Evolutionary conservation across 2,329 filamentous ascomycete species (phyloP).

Genomic region (Taxawa tesnikishii): DNA sequence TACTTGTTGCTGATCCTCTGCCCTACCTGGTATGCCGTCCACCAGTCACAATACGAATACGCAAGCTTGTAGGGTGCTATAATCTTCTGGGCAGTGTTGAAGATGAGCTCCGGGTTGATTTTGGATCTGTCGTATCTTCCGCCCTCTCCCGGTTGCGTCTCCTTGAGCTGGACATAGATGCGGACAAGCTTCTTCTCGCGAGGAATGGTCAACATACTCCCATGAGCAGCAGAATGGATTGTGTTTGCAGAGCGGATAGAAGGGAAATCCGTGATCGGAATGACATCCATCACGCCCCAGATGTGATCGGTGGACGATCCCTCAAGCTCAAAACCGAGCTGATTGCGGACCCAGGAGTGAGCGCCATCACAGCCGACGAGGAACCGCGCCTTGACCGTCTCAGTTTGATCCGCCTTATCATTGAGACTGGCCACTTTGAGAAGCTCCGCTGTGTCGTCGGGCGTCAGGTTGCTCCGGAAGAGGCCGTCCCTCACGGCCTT

Average conservation of each 20-base stretch:
- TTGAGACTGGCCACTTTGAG: slow-evolving; percentile 5
- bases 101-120: slow-evolving; percentile 47
- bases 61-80: slow-evolving; percentile 54
- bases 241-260: slow-evolving; percentile 72
- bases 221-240: slow-evolving; percentile 53
- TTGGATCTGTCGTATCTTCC: slow-evolving; percentile 44
- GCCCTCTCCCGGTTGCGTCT: slow-evolving; percentile 37
- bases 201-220: slow-evolving; percentile 68
- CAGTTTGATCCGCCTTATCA: slow-evolving; percentile 6
- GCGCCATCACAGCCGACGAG: slow-evolving; percentile 13
- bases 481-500: slow-evolving; percentile 36
- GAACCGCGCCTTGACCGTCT: slow-evolving; percentile 10
- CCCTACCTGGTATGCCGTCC: slow-evolving; percentile 58
- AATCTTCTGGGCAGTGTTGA: slow-evolving; percentile 40
- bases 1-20: slow-evolving; percentile 37
- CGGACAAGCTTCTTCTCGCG: slow-evolving; percentile 35
- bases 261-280: slow-evolving; percentile 24
- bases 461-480: slow-evolving; percentile 41
- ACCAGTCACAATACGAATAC: slow-evolving; percentile 55
- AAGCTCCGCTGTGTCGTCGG: slow-evolving; percentile 12
- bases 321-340: slow-evolving; percentile 14
- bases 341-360: slow-evolving; percentile 9
- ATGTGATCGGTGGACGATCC: slow-evolving; percentile 16
- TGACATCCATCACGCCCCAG: slow-evolving; percentile 19
- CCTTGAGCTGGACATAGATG: slow-evolving; percentile 12